A percentile compares a stretch with the other conserved stretches of the same genome.
Evolutionary conservation across 345 rosid genomes (phyloP).

Genomic region (Pugionium dolabratum): DNA sequence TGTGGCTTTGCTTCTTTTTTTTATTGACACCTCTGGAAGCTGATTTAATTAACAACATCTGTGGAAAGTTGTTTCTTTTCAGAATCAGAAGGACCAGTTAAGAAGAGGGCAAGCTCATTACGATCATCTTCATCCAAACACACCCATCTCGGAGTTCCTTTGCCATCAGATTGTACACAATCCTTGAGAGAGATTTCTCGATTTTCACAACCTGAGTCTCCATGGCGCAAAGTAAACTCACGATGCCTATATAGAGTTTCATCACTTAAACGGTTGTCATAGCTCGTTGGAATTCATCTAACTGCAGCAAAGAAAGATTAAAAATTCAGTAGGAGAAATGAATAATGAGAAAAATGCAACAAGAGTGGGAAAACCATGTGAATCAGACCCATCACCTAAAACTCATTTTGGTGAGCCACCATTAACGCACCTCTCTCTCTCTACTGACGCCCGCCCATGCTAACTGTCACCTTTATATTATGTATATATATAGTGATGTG

Average conservation of each 20-base stretch:
- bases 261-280: slow-evolving; percentile 43
- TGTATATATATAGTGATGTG: slow-evolving; percentile 21
- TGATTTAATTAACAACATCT: not conserved
- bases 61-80: slow-evolving; percentile 23
- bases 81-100: slow-evolving; percentile 58
- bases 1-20: slow-evolving; percentile 9
- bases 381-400: slow-evolving; percentile 36
- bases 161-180: slow-evolving; percentile 50
- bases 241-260: slow-evolving; percentile 71
- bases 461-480: not conserved
- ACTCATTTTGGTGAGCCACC: slow-evolving; percentile 30
- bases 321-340: slow-evolving; percentile 19
- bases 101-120: slow-evolving; percentile 76
- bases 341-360: slow-evolving; percentile 16
- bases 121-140: slow-evolving; percentile 74
- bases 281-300: slow-evolving; percentile 81
- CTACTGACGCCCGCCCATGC: not conserved
- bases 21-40: too few species aligned
- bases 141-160: slow-evolving; percentile 61
- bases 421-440: slow-evolving; percentile 24
- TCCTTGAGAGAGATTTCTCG: slow-evolving; percentile 52
- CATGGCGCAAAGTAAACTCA: slow-evolving; percentile 64
- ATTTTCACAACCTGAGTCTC: slow-evolving; percentile 55
- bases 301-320: slow-evolving; percentile 45
- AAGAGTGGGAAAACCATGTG: slow-evolving; percentile 26